Evolutionary conservation across 2,329 filamentous ascomycete genomes (phyloP), one percentile per base, ranked within the genome.

Genomic region (Pseudopyrenochaeta lycopersici): DNA sequence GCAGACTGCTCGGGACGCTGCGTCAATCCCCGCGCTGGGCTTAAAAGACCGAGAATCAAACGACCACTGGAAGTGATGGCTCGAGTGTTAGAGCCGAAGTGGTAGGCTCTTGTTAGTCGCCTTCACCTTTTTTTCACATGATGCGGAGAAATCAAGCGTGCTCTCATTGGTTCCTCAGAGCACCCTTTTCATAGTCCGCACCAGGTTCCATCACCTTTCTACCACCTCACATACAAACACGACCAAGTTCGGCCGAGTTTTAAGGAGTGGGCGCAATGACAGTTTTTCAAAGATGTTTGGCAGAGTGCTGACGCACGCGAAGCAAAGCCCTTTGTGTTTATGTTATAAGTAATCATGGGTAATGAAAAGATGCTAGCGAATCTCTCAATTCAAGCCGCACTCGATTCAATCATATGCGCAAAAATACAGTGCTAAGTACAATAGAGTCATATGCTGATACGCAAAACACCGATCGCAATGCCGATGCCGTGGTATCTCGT

Each of bases 401-500:
- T 27, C 23, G 23, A 27, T 27, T 5, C 23, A 27, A 27, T 27
- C 23, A 27, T 27, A 27, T 27, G 23, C 23, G 23, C 23, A 20
- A 21, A 3, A 23, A 10, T 39, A 39, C 20, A 23, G 21, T 39
- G 20, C 36, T 39, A 39, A 23, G 14, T 23, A 39, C n/a, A 30
- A 14, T 23, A 29, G 33, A 14, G 42, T 17, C 32, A 33, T 35
- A 42, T 11, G 39, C 43, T 44, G n/a, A 32, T 45, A 27, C 21
- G 17, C 42, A 29, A 12, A 44, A 44, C 41, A 44, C 41, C 40
- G 14, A 42, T 31, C n/a, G n/a, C n/a, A 44, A 44, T 44, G 39
- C 41, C 46, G 44, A 44, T 49, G 49, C 46, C 46, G 36, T 60
- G 56, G 56, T 60, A 60, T 60, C 56, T 44, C 43, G 29, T 36